Conservation (phyloP, 768 basidiomycete genomes). For the Lentinus tigrinus region DNA sequence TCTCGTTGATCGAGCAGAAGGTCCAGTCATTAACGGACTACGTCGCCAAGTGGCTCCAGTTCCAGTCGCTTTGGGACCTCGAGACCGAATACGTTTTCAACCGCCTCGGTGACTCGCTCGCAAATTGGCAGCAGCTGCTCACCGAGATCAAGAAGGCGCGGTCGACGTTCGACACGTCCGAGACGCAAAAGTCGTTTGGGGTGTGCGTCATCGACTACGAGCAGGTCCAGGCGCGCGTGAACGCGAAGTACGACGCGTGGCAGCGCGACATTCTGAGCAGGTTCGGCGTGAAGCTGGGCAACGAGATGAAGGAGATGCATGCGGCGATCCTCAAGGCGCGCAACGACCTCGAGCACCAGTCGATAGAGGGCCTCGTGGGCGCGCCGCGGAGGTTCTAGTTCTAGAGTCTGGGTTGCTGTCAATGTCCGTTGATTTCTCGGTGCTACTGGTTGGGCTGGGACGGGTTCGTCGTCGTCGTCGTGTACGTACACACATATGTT, state of each 20-base stretch:
- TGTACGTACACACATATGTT: neutral
- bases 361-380: constrained; percentile 85
- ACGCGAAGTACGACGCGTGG: constrained; percentile 98
- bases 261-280: constrained; percentile 91
- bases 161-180: constrained; percentile 95
- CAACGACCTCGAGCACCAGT: constrained; percentile 94
- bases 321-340: constrained; percentile 88
- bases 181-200: constrained; percentile 88
- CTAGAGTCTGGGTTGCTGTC: neutral
- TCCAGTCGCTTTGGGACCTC: constrained; percentile 98
- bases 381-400: constrained; percentile 41
- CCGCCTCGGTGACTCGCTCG: constrained; percentile 90
- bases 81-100: constrained; percentile 97
- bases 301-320: constrained; percentile 98
- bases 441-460: no score
- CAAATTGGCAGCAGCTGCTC: constrained; percentile 92
- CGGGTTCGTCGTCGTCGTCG: constrained; percentile 4
- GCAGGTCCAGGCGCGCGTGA: constrained; percentile 95
- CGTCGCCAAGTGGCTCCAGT: constrained; percentile 97
- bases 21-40: constrained; percentile 86
- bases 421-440: neutral
- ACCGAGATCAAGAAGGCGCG: constrained; percentile 97
- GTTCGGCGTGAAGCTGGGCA: constrained; percentile 91
- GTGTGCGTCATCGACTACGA: constrained; percentile 96
- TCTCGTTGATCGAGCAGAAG: constrained; percentile 84